A percentile compares a stretch with the other conserved stretches of the same genome.
Conservation (phyloP, 495 filamentous ascomycete species). For the Talaromyces stipitatus region DNA sequence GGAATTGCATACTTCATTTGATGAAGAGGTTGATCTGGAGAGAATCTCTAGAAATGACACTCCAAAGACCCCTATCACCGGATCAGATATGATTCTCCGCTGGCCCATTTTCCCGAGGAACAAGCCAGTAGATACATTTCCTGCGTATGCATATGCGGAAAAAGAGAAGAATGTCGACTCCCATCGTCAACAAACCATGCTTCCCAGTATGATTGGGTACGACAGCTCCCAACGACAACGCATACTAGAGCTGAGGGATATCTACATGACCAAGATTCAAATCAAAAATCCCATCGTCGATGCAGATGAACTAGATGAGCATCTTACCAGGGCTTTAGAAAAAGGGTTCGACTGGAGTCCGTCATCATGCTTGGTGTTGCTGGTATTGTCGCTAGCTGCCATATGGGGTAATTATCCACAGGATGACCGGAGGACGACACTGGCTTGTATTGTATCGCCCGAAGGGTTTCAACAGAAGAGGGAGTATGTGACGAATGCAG, state of each 20-base stretch:
- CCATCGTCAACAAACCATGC: constrained; percentile 15
- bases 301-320: constrained; percentile 15
- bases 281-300: constrained; percentile 25
- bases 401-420: constrained; percentile 28
- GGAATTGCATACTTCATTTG: constrained; percentile 11
- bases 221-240: constrained; percentile 10
- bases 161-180: constrained; percentile 8
- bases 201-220: constrained; percentile 9
- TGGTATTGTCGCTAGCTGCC: constrained; percentile 29
- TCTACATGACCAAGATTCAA: constrained; percentile 22
- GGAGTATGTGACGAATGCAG: constrained; percentile 15
- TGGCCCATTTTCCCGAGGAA: constrained; percentile 23
- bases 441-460: constrained; percentile 12
- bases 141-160: constrained; percentile 18
- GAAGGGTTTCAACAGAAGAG: constrained; percentile 10
- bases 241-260: constrained; percentile 18
- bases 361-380: constrained; percentile 24
- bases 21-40: constrained; percentile 19
- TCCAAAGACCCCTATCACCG: constrained; percentile 22
- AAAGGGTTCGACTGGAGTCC: constrained; percentile 26
- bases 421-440: constrained; percentile 15
- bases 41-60: constrained; percentile 23
- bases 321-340: constrained; percentile 18
- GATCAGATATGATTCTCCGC: constrained; percentile 24
- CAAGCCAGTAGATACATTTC: constrained; percentile 20